Evolutionary conservation across 1,284 basidiomycete species (phyloP), one percentile per base, ranked within the genome.

Genomic region (Fistulina hepatica): DNA sequence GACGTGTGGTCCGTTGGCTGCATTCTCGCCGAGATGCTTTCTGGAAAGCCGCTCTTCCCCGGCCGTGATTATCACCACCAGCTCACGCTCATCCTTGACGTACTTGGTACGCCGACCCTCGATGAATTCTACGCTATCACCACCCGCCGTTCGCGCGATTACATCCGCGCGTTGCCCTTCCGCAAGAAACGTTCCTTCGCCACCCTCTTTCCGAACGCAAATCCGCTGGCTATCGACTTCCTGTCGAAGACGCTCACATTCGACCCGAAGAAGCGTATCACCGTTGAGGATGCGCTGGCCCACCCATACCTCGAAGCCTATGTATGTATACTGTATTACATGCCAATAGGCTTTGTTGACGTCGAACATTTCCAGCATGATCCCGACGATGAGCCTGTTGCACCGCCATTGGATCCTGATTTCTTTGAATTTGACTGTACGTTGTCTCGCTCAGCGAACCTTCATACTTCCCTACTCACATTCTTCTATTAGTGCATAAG

Each of bases 51-150:
- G 0, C 70, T 97, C 12, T 97, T 97, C 69, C 94, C 93, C 0
- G 93, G 94, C 11, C 77, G 91, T 15, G 93, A 97, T 63, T 97
- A 92, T 58, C 93, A 97, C 60, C 86, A 97, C 52, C 93, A 97
- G 51, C 72, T 97, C 20, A 81, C 81, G 5, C 72, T 93, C 40
- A 94, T 93, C 51, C 70, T 95, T 43, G 85, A 93, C 50, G 86
- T 93, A 4, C 75, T 93, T 8, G 90, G 91, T n/a, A 94, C 91
- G 11, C 90, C 91, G 0, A 83, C 83, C 2, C 64, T 92, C 36
- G 90, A 94, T 48, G 89, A 93, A 52, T 92, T 92, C 60, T 85
- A 91, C 57, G 80, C 83, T 17, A 92, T 94, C 55, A 88, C 83
- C 2, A 85, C 86, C 2, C 69, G 78, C 9, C 67, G 89, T 34